Evolutionary conservation across 2,329 filamentous ascomycete genomes (phyloP), one percentile per base, ranked within the genome.

Genomic region (Trichoderma lentiforme): DNA sequence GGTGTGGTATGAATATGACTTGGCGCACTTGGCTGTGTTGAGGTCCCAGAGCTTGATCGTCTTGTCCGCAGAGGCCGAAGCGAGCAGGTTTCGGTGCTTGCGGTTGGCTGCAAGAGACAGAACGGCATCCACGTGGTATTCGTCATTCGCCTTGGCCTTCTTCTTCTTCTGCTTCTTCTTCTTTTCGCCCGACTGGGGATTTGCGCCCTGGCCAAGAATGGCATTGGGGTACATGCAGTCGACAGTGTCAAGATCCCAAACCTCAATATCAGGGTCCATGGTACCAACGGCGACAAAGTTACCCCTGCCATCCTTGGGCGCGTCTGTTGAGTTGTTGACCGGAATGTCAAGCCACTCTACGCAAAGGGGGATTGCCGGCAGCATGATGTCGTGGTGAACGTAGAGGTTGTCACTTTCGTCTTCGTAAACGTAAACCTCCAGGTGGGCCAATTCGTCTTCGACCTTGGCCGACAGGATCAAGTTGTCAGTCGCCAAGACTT

Each of bases 301-400:
- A 71, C 93, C 96, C 64, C 87, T 88, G 28, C 89, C 86, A 74
- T 92, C 89, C 73, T 89, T 88, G n/a, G 66, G 28, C 56, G 88
- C 88, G 6, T 87, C 83, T 60, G 81, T 84, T 12, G 86, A 82
- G 80, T 94, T 93, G 75, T 92, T 91, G 43, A 97, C 94, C n/a
- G 94, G 92, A 71, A 97, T 87, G 80, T 98, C 93, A 58, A 99
- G 84, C 96, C 96, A 99, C 84, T 99, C 96, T 53, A 98, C 88
- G 78, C 94, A 96, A 7, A 99, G 89, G 12, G 96, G 96, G 79
- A 99, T 97, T 28, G 95, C 95, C 36, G 96, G 96, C 71, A 99
- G 88, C 95, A 99, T 98, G 77, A 99, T 97, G 82, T 99, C 96
- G 87, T 99, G 96, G 84, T 99, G 96, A 28, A 99, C 95, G 81